Conservation (phyloP, 441 rosid genomes). For the Viola pubescens region DNA sequence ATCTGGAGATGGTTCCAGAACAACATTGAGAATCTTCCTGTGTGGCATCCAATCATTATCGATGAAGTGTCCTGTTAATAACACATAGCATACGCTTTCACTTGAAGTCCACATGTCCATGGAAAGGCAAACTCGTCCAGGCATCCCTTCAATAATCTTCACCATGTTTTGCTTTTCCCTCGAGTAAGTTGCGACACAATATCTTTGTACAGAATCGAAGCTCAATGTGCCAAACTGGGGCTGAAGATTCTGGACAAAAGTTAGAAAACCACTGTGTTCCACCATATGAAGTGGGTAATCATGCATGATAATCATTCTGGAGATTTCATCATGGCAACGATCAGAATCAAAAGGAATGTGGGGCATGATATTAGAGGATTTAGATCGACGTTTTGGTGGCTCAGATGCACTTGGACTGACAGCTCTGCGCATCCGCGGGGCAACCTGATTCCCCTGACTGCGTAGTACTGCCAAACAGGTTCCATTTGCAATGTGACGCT, state of each 20-base stretch:
- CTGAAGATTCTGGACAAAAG: slow-evolving; percentile 71
- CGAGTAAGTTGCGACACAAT: slow-evolving; percentile 75
- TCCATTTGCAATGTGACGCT: slow-evolving; percentile 74
- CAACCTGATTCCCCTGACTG: slow-evolving; percentile 33
- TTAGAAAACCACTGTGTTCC: slow-evolving; percentile 66
- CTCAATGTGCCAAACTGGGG: slow-evolving; percentile 56
- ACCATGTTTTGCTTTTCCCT: slow-evolving; percentile 73
- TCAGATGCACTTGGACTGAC: slow-evolving; percentile 32
- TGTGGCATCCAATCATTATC: slow-evolving; percentile 81
- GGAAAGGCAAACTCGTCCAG: slow-evolving; percentile 73
- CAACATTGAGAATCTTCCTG: slow-evolving; percentile 61
- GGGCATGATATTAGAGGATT: slow-evolving; percentile 33
- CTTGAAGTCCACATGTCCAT: slow-evolving; percentile 68
- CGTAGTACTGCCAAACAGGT: slow-evolving; percentile 60
- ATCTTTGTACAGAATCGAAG: slow-evolving; percentile 80
- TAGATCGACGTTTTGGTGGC: slow-evolving; percentile 68
- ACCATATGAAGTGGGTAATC: slow-evolving; percentile 92
- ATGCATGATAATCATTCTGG: slow-evolving; percentile 80
- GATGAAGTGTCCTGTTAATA: slow-evolving; percentile 69
- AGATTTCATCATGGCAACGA: slow-evolving; percentile 67
- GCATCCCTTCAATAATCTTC: slow-evolving; percentile 55
- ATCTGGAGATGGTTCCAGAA: slow-evolving; percentile 80
- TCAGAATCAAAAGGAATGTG: slow-evolving; percentile 61
- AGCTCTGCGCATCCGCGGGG: slow-evolving; percentile 4
- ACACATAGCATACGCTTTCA: slow-evolving; percentile 60